Evolutionary conservation across 1,284 basidiomycete species (phyloP).

Genomic region (Ustanciosporium gigantosporum): DNA sequence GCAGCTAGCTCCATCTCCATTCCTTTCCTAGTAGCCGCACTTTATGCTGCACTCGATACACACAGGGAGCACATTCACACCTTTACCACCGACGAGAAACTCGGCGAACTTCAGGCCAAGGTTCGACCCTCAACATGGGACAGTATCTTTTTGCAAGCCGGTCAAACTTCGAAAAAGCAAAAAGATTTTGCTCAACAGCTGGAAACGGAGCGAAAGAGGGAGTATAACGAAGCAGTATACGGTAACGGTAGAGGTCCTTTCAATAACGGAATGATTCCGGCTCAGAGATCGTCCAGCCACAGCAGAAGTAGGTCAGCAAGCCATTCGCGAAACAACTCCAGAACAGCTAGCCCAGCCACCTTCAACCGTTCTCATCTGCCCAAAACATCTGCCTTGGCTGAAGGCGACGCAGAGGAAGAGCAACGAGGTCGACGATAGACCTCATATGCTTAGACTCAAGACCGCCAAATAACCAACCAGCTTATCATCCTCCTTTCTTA

Average conservation of each 20-base stretch:
- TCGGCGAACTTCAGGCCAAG: conserved; percentile 66
- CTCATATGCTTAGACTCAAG: too few species aligned
- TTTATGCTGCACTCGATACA: conserved; percentile 30
- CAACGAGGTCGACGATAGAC: conserved; percentile 1
- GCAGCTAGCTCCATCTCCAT: conserved; percentile 1
- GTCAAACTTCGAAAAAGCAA: conserved; percentile 36
- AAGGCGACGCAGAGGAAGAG: conserved; percentile 7
- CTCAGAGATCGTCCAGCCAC: conserved; percentile 6
- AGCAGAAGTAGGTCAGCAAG: conserved; percentile 6
- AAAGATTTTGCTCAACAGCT: conserved; percentile 35
- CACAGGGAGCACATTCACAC: conserved; percentile 62
- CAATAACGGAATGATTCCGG: conserved; percentile 25
- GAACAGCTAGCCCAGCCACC: conserved; percentile 21
- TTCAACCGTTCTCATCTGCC: neutral
- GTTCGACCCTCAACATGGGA: conserved; percentile 45
- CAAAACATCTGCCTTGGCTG: neutral
- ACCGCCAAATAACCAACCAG: too few species aligned
- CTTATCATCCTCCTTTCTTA: too few species aligned
- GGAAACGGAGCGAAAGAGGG: conserved; percentile 17
- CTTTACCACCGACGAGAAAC: conserved; percentile 73
- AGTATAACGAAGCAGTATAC: conserved; percentile 29
- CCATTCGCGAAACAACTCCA: conserved; percentile 4
- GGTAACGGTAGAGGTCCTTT: conserved; percentile 18
- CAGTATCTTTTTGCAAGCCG: conserved; percentile 30
- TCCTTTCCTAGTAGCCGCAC: conserved; percentile 23